Conservation (phyloP, 306 rosid species). For the Prunus persica region Prunus_persica_NCBIv2 NC_034015.1:16613501-16614000, state of each 20-base stretch:
- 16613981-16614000: constrained; percentile 75
- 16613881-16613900: constrained; percentile 11
- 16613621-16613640: constrained; percentile 81
- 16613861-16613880: not conserved
- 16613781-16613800: constrained; percentile 59
- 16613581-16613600: constrained; percentile 13
- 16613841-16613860: not conserved
- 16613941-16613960: constrained; percentile 73
- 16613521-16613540: not conserved
- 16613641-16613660: constrained; percentile 69
- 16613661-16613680: constrained; percentile 77
- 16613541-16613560: not conserved
- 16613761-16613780: constrained; percentile 65
- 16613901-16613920: constrained; percentile 10
- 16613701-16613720: constrained; percentile 86
- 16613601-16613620: constrained; percentile 65
- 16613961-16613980: constrained; percentile 74
- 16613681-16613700: constrained; percentile 57
- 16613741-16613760: constrained; percentile 75
- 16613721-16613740: constrained; percentile 88
- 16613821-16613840: constrained; percentile 50
- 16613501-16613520: not conserved
- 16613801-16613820: constrained; percentile 54
- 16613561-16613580: not conserved
- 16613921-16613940: constrained; percentile 46